These are phyloP conservation scores for Xylaria palmicola DNA, from an alignment of 495 filamentous ascomycete species.

Conservation along the genomic window DNA sequence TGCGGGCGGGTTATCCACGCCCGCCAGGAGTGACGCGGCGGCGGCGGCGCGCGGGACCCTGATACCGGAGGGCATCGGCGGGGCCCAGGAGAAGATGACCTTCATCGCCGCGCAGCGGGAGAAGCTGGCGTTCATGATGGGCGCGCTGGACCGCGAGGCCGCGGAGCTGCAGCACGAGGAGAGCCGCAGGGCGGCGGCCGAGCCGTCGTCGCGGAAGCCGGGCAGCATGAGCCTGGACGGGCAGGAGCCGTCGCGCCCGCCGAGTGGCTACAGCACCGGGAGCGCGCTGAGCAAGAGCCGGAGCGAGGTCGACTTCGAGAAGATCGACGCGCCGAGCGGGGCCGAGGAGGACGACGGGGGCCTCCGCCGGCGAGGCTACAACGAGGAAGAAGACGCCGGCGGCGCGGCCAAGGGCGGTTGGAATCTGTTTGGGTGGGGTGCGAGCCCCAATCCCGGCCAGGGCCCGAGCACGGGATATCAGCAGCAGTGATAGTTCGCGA, in stretches of 20 bases:
- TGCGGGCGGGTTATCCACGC: constrained; percentile 22
- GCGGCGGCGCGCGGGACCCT: constrained; percentile 60
- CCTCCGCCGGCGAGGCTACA: constrained; percentile 24
- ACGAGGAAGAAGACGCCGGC: constrained; percentile 11
- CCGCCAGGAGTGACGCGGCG: constrained; percentile 32
- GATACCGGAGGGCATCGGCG: constrained; percentile 63
- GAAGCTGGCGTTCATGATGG: constrained; percentile 65
- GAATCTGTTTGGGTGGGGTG: constrained; percentile 62
- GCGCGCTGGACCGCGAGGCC: constrained; percentile 74
- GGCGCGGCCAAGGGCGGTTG: constrained; percentile 40
- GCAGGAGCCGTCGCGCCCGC: constrained; percentile 34
- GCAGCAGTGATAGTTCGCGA: neutral
- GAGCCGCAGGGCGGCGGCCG: constrained; percentile 28
- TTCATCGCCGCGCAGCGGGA: constrained; percentile 76
- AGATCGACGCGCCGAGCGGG: constrained; percentile 71
- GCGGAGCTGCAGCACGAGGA: constrained; percentile 40
- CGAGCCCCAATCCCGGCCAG: constrained; percentile 4
- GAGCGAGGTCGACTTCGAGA: constrained; percentile 79
- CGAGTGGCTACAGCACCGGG: constrained; percentile 49
- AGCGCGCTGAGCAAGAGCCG: constrained; percentile 64
- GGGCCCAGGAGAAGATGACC: constrained; percentile 60
- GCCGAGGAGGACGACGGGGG: constrained; percentile 44
- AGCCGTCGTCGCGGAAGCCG: constrained; percentile 20
- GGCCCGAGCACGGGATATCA: constrained; percentile 17
- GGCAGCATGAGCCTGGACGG: constrained; percentile 34